Base-by-base conservation (phyloP, 768 basidiomycete genomes). In the Phylloporus arenicola region DNA sequence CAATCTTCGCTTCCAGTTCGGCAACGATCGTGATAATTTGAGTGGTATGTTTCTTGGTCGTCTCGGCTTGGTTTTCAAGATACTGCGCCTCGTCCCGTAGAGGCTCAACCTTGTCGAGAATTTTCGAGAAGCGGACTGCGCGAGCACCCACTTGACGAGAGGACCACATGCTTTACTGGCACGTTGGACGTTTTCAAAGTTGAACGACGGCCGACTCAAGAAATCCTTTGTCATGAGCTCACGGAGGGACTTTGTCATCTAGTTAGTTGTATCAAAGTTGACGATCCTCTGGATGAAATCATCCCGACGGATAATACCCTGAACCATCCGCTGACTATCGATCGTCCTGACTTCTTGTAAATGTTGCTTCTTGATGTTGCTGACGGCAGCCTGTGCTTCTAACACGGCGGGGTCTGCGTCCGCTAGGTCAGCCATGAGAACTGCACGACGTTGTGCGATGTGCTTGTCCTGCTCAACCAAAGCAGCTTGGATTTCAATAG, bases 91-190 rank as follows among this genome's bases (percentile, higher is more conserved):
- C 95, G 61, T 95, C 87, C 11, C 94, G 89, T 16, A 98, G 76
- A 11, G 96, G 96, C 57, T 96, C 96, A 16, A 98, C 92, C 69
- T 85, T 90, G 74, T 99, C 94, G 37, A 99, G 73, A 61, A 99
- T 99, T 68, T 94, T 92, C 12, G 96, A 97, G 75, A 92, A 99
- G 27, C 83, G 82, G 43, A 97, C 92, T 99, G 96, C 1, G 96
- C 96, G 49, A 98, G 79, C 10, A 84, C 95, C 96, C 96, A 97
- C 70, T 97, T 96, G 56, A 95, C 94, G 43, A 99, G 83, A 10
- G 96, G 96, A 24, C 96, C 96, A 64, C 95, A 98, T 24, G 96
- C 96, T 73, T 86, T 90, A 69, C 90, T 93, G 22, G 96, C 96
- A 48, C 88, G 85, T 62, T 98, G 87, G 34, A 98, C 93, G 5